Conservation (phyloP, 2,329 filamentous ascomycete genomes). For the Phialophora chinensis region DNA sequence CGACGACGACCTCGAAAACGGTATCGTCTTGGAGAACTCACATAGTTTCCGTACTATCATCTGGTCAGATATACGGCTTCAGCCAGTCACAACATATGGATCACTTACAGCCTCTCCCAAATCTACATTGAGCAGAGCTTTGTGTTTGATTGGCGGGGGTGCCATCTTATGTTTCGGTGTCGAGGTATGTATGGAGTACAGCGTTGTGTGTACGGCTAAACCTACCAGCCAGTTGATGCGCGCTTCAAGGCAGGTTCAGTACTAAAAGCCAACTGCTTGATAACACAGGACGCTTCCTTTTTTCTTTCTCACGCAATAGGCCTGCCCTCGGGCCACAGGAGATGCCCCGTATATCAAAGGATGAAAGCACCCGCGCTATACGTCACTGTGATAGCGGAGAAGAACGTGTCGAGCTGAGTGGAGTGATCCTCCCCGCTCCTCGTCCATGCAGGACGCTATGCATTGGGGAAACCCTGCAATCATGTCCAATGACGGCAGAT, state of each 20-base stretch:
- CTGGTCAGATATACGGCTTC: slow-evolving; percentile 16
- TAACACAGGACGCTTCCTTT: background rate
- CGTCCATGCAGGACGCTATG: background rate
- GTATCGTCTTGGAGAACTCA: slow-evolving; percentile 10
- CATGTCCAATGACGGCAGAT: slow-evolving; percentile 22
- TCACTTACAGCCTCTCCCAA: slow-evolving; percentile 52
- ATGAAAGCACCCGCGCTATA: background rate
- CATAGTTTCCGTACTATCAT: slow-evolving; percentile 52
- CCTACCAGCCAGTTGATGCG: background rate
- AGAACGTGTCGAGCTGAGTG: slow-evolving; percentile 20
- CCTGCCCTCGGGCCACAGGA: background rate
- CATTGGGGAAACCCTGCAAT: slow-evolving; percentile 17
- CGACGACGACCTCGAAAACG: background rate
- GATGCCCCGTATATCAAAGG: background rate
- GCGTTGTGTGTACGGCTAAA: background rate
- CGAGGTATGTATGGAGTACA: background rate
- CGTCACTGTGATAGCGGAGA: slow-evolving; percentile 31
- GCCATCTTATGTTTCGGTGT: slow-evolving; percentile 26
- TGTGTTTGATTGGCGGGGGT: slow-evolving; percentile 54
- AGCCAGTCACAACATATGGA: background rate
- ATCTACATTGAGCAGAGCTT: slow-evolving; percentile 58
- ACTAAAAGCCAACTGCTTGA: background rate
- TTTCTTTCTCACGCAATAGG: background rate
- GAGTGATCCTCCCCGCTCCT: slow-evolving; percentile 18
- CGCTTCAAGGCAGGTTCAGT: background rate